A percentile compares a stretch with the other conserved stretches of the same genome.
These are phyloP conservation scores for Euptelea pleiosperma DNA, from an alignment of 164 flowering plant genomes.

Conservation along the genomic window DNA sequence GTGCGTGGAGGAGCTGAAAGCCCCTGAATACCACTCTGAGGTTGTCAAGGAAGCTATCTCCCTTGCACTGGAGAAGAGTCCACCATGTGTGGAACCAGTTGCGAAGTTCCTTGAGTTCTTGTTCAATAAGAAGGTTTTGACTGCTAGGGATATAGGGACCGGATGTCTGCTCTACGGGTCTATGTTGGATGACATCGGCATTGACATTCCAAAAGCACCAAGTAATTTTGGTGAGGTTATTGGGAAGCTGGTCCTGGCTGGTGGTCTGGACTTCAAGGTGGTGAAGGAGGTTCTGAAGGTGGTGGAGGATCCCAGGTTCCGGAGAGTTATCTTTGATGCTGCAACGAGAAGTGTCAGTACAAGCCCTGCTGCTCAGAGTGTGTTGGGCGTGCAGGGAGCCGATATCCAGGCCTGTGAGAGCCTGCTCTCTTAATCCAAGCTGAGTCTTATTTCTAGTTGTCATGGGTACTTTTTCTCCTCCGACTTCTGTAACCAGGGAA, in stretches of 20 bases:
- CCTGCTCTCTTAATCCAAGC: slow-evolving; percentile 31
- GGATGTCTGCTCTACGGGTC: slow-evolving; percentile 71
- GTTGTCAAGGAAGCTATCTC: slow-evolving; percentile 74
- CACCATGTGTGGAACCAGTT: slow-evolving; percentile 61
- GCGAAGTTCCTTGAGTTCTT: slow-evolving; percentile 57
- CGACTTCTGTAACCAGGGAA: slow-evolving; percentile 19
- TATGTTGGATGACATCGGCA: slow-evolving; percentile 66
- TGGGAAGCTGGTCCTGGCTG: slow-evolving; percentile 51
- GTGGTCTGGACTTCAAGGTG: slow-evolving; percentile 53
- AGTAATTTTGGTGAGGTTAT: slow-evolving; percentile 67
- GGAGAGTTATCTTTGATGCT: slow-evolving; percentile 46
- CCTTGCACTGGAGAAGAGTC: slow-evolving; percentile 67
- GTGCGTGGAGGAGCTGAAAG: slow-evolving; percentile 77
- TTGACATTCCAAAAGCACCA: slow-evolving; percentile 91
- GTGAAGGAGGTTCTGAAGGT: slow-evolving; percentile 57
- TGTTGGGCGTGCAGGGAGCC: slow-evolving; percentile 54
- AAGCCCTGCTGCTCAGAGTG: slow-evolving; percentile 38
- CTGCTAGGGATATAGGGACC: slow-evolving; percentile 45
- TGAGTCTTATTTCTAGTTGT: background rate
- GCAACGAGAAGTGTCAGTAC: slow-evolving; percentile 33
- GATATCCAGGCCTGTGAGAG: slow-evolving; percentile 59
- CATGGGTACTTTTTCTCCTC: background rate
- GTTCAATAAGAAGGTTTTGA: slow-evolving; percentile 47
- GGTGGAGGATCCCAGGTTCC: slow-evolving; percentile 50
- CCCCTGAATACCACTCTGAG: slow-evolving; percentile 68